Evolutionary conservation across 2,329 filamentous ascomycete species (phyloP).

Genomic region (Apiospora aurea): DNA sequence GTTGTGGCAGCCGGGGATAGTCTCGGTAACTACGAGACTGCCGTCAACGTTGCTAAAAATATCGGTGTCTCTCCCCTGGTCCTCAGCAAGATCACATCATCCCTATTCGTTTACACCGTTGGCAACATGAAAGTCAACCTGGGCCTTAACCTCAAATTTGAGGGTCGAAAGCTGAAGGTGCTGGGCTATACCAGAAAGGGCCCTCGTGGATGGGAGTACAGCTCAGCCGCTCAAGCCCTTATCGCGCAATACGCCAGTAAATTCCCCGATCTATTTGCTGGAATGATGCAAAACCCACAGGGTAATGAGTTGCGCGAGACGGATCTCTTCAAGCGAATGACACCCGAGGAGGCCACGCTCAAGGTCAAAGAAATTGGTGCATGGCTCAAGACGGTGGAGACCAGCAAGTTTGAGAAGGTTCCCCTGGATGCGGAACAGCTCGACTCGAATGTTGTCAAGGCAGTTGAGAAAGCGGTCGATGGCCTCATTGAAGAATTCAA

Average conservation of each 20-base stretch:
- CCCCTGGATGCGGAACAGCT: slow-evolving; percentile 96
- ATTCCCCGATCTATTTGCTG: slow-evolving; percentile 95
- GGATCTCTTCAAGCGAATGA: slow-evolving; percentile 75
- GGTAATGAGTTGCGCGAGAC: slow-evolving; percentile 84
- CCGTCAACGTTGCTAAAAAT: slow-evolving; percentile 85
- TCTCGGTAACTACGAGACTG: slow-evolving; percentile 80
- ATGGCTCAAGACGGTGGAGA: slow-evolving; percentile 92
- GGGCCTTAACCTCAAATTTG: slow-evolving; percentile 95
- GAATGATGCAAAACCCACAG: slow-evolving; percentile 83
- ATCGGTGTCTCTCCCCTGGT: slow-evolving; percentile 85
- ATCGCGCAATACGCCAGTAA: slow-evolving; percentile 89
- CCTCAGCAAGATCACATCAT: slow-evolving; percentile 94
- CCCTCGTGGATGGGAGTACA: slow-evolving; percentile 93
- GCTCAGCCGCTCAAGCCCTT: slow-evolving; percentile 79
- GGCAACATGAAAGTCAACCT: slow-evolving; percentile 87
- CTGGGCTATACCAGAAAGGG: slow-evolving; percentile 92
- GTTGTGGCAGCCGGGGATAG: slow-evolving; percentile 76
- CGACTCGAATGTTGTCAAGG: slow-evolving; percentile 86
- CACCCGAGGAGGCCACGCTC: slow-evolving; percentile 71
- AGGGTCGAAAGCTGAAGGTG: slow-evolving; percentile 93
- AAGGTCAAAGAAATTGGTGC: slow-evolving; percentile 93
- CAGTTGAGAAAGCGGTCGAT: slow-evolving; percentile 81
- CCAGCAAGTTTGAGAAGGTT: slow-evolving; percentile 93
- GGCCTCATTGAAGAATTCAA: slow-evolving; percentile 40
- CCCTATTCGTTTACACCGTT: slow-evolving; percentile 81